These are phyloP conservation scores for Torrubiella hemipterigena DNA, from an alignment of 2,329 filamentous ascomycete species.

Conservation along the genomic window DNA sequence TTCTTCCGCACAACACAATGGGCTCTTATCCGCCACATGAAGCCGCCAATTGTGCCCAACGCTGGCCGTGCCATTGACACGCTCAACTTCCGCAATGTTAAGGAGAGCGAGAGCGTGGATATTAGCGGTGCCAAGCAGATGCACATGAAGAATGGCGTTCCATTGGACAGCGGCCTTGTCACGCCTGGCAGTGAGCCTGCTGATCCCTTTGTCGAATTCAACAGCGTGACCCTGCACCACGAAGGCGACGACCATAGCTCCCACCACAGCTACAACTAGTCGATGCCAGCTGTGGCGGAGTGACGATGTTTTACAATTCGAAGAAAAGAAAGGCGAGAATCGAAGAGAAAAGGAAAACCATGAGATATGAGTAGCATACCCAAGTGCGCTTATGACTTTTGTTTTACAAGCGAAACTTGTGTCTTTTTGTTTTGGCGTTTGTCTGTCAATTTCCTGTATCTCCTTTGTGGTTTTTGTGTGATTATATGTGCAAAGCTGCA, in stretches of 20 bases:
- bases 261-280: too few relatives aligned
- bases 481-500: too few relatives aligned
- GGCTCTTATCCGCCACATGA: slow-evolving; percentile 95
- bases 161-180: slow-evolving; percentile 71
- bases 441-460: too few relatives aligned
- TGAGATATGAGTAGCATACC: too few relatives aligned
- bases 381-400: too few relatives aligned
- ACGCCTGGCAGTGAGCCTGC: slow-evolving; percentile 72
- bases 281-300: too few relatives aligned
- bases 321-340: too few relatives aligned
- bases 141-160: slow-evolving; percentile 63
- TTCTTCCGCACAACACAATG: slow-evolving; percentile 96
- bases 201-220: slow-evolving; percentile 98
- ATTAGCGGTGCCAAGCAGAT: slow-evolving; percentile 49
- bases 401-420: too few relatives aligned
- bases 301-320: too few relatives aligned
- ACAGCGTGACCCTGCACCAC: slow-evolving; percentile 93
- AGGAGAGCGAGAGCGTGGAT: slow-evolving; percentile 92
- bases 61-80: slow-evolving; percentile 86
- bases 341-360: too few relatives aligned
- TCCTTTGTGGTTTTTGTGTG: too few relatives aligned
- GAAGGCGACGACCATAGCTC: slow-evolving; percentile 84
- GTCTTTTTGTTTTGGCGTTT: too few relatives aligned
- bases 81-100: slow-evolving; percentile 94
- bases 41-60: slow-evolving; percentile 90